Percentiles rank a stretch among this genome's conserved stretches.
Conservation (phyloP, 2,329 filamentous ascomycete genomes). For the Cercospora brassicicola region DNA sequence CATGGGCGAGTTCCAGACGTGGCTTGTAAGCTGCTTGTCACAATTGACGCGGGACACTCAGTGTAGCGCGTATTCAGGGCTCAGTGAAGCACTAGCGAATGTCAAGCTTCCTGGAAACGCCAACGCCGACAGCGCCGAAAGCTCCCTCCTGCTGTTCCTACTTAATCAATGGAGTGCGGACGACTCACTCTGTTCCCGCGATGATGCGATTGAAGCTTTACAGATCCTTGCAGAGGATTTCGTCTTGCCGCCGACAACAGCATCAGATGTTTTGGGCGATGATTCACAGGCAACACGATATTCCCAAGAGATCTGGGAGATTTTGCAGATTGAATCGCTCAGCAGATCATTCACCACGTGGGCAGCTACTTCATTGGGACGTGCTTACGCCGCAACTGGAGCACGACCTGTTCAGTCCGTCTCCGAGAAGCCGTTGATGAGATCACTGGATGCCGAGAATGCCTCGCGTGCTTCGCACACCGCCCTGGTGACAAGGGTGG, state of each 20-base stretch:
- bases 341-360: conserved; percentile 59
- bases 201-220: conserved; percentile 69
- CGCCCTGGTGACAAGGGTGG: conserved; percentile 41
- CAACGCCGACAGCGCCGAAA: conserved; percentile 70
- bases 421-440: background rate
- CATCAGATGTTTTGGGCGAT: conserved; percentile 66
- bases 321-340: conserved; percentile 26
- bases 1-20: conserved; percentile 72
- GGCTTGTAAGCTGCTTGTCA: conserved; percentile 71
- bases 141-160: conserved; percentile 74
- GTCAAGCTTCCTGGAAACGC: conserved; percentile 70
- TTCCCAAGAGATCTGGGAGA: conserved; percentile 29
- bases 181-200: conserved; percentile 65
- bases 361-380: conserved; percentile 81
- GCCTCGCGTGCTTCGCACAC: conserved; percentile 34
- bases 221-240: conserved; percentile 76
- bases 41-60: conserved; percentile 26
- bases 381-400: conserved; percentile 66
- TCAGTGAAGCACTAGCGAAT: conserved; percentile 38
- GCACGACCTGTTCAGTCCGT: conserved; percentile 14
- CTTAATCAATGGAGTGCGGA: conserved; percentile 68
- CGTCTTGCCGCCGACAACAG: conserved; percentile 56
- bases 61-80: conserved; percentile 1
- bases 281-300: conserved; percentile 61
- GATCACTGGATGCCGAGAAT: background rate